phyloP scores from a whole-genome alignment of 805 yeast species.

The Kazachstania psychrophila region DNA sequence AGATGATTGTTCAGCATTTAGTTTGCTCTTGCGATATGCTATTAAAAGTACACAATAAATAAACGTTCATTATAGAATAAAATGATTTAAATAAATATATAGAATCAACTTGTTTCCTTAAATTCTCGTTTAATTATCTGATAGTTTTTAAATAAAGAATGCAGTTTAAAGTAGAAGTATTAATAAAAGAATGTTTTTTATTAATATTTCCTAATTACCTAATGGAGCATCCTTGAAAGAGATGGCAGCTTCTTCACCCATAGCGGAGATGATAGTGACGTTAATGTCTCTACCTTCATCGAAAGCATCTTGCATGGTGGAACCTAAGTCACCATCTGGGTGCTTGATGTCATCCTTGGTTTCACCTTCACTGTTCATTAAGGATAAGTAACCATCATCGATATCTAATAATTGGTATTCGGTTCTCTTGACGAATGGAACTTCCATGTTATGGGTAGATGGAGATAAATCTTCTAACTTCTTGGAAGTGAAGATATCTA shows the following conservation, averaged over 20 bases:
- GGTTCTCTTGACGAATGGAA: slow-evolving; percentile 91
- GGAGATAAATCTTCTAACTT: slow-evolving; percentile 99
- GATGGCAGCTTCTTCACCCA: slow-evolving; percentile 99
- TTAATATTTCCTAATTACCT: slow-evolving; percentile 22
- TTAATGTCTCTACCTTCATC: slow-evolving; percentile 97
- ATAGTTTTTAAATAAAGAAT: too few relatives aligned
- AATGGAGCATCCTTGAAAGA: slow-evolving; percentile 98
- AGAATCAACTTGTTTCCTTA: too few relatives aligned
- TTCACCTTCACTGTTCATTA: slow-evolving; percentile 96
- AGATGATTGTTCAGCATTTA: too few relatives aligned
- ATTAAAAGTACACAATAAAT: too few relatives aligned
- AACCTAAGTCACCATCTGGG: slow-evolving; percentile 98
- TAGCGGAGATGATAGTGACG: slow-evolving; percentile 94
- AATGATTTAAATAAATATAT: too few relatives aligned
- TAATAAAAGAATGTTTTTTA: background rate
- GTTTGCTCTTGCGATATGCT: too few relatives aligned
- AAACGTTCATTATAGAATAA: too few relatives aligned
- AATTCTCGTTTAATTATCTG: too few relatives aligned
- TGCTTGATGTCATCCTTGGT: slow-evolving; percentile 98
- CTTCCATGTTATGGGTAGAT: slow-evolving; percentile 99
- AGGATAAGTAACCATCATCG: slow-evolving; percentile 94
- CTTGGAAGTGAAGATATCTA: slow-evolving; percentile 98
- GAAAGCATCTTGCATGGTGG: slow-evolving; percentile 80
- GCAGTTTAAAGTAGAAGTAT: background rate
- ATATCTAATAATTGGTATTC: slow-evolving; percentile 97